Base-by-base conservation (phyloP, 1,284 basidiomycete species). In the Hortiboletus rubellus region DNA sequence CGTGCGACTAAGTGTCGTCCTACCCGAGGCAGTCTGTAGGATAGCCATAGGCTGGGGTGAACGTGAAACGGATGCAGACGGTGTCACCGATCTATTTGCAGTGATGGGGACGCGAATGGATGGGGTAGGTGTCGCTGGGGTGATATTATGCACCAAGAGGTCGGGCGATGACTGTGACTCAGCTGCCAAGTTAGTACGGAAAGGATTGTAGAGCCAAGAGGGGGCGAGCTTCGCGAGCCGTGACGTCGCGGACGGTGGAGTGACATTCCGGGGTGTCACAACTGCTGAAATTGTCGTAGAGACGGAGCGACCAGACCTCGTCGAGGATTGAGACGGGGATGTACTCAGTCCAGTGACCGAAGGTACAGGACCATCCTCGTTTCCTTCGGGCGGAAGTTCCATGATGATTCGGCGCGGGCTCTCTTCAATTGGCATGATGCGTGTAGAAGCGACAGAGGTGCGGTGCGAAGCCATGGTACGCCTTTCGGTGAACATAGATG, bases 201-300 rank as follows among this genome's bases (percentile, higher is more conserved):
- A 91, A 4, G 86, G 81, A 63, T 84, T 89, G 68, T 91, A 85
- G 9, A 92, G 71, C 90, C 90, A 92, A 9, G 84, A 79, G 0
- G 88, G 81, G 3, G 87, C 77, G 37, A 90, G 77, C 63, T 84
- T 89, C 2, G 87, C 83, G 8, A 73, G 67, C 27, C 79, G 77
- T 15, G 77, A 67, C 17, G 71, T 60, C 33, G 68, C 65, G 7
- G 74, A 63, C 46, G 71, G 66, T 12, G 62, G 58, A 3, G 58
- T 61, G 22, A 60, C 34, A 58, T 58, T 63, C 24, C 52, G 59
- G 3, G 52, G 11, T 18, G 50, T 46, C 14, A 43, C 43, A 27
- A 41, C 12, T 33, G 52, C 48, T 12, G 69, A 71, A 30, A 57
- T 43, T 15, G 66, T 46, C 45, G 71, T 73, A 27, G 77, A 76